phyloP scores from a whole-genome alignment of 2,329 filamentous ascomycete species.

The Plenodomus biglobosus region DNA sequence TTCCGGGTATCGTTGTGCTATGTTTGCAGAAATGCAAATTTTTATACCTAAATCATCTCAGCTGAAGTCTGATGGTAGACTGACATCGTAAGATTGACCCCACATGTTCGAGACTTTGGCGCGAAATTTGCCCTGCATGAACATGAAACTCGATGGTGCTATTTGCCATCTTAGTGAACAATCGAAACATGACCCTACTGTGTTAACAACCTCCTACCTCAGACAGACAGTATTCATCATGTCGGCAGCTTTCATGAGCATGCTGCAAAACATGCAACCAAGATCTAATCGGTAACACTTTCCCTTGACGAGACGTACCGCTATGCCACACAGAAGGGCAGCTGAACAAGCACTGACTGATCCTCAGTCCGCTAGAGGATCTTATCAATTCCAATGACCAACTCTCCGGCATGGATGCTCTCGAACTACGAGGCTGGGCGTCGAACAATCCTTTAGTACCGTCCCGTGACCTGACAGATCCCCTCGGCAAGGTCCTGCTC shows the following conservation, averaged over 20 bases:
- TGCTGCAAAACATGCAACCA: constrained; percentile 16
- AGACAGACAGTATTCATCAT: neutral
- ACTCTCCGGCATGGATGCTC: constrained; percentile 15
- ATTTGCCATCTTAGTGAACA: neutral
- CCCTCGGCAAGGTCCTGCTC: constrained; percentile 11
- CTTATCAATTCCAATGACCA: constrained; percentile 11
- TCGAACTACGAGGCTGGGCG: constrained; percentile 18
- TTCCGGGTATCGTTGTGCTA: no score
- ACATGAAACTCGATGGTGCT: neutral
- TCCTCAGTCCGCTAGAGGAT: constrained; percentile 9
- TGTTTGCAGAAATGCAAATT: no score
- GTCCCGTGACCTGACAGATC: constrained; percentile 14
- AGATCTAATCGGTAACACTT: constrained; percentile 10
- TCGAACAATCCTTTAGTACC: constrained; percentile 7
- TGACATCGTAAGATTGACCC: neutral
- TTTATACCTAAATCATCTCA: no score
- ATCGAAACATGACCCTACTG: neutral
- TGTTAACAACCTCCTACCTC: neutral
- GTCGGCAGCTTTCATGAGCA: constrained; percentile 15
- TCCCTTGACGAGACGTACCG: neutral
- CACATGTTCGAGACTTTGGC: neutral
- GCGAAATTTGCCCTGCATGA: neutral
- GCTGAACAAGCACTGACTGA: neutral
- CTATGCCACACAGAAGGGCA: neutral
- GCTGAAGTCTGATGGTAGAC: no score